Conservation (phyloP, 1,284 basidiomycete species). For the Leucoagaricus sp. region DNA sequence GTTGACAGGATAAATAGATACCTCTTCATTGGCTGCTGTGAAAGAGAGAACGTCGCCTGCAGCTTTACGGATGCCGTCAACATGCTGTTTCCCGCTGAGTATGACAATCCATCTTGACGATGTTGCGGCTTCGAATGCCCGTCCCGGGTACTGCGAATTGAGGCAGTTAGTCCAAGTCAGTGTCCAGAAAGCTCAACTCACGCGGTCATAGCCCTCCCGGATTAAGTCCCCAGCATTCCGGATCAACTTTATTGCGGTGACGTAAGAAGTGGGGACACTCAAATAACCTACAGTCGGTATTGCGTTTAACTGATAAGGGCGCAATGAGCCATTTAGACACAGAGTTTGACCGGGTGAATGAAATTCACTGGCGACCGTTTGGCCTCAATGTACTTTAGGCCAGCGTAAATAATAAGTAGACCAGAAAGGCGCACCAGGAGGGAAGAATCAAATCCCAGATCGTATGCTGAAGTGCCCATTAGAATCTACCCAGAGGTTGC, state of each 20-base stretch:
- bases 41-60: slow-evolving; percentile 25
- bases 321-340: neutral
- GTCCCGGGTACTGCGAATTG: slow-evolving; percentile 23
- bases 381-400: slow-evolving; percentile 3
- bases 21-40: slow-evolving; percentile 21
- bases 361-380: slow-evolving; percentile 6
- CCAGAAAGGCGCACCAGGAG: neutral
- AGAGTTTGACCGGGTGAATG: neutral
- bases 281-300: slow-evolving; percentile 22
- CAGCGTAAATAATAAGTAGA: neutral
- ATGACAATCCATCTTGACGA: slow-evolving; percentile 26
- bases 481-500: neutral
- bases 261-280: slow-evolving; percentile 23
- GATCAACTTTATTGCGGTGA: slow-evolving; percentile 21
- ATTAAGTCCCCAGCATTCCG: slow-evolving; percentile 18
- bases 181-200: slow-evolving; percentile 15
- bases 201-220: slow-evolving; percentile 22
- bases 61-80: slow-evolving; percentile 29
- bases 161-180: neutral
- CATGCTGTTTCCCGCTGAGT: slow-evolving; percentile 22
- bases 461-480: neutral
- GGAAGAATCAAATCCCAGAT: neutral
- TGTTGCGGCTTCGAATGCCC: slow-evolving; percentile 26
- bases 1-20: neutral
- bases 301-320: neutral